Base-by-base conservation (phyloP, 2,329 filamentous ascomycete species). In the Talaromyces sp. region DNA sequence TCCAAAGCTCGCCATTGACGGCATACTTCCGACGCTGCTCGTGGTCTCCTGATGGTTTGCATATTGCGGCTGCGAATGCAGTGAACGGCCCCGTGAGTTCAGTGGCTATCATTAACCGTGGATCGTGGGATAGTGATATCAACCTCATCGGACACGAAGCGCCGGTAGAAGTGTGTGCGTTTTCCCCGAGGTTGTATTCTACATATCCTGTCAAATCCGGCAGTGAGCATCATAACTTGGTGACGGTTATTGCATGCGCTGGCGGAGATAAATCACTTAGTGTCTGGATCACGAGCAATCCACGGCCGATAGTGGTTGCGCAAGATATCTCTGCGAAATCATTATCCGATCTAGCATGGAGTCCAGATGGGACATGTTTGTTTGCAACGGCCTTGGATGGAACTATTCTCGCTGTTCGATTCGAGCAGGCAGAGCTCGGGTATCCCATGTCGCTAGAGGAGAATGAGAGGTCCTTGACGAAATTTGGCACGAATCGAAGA, bases 1-100 rank as follows among this genome's bases (percentile, higher is more conserved):
- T 99, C 72, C 87, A 89, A 73, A 93, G 92, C 69, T 97, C 93
- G 1, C 95, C 95, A 3, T 83, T 99, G 8, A 99, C 95, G 0
- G 98, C 95, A 1, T 99, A 99, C 77, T 99, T 99, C 76, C 88
- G 95, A 67, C 85, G 95, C 69, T 98, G 93, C 76, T 98, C 94
- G 1, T 99, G 95, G 95, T 97, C 93, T 1, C 96, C 95, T 0
- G 95, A 99, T 76, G 95, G 95, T 7, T 93, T 94, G 72, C 94
- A 98, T 72, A 98, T 99, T 68, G 95, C 95, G 3, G 95, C 95
- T 3, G 92, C 95, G 6, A 99, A 99, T 76, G 93, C 95, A 0
- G 93, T 97, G 22, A 99, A 99, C 74, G 95, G 95, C 0, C 96
- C 95, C 1, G 95, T 99, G 27, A 97, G 92, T 80, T 97, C 94